Evolutionary conservation across 2,329 filamentous ascomycete genomes (phyloP), one percentile per base, ranked within the genome.

Genomic region (Xylogone sp.): DNA sequence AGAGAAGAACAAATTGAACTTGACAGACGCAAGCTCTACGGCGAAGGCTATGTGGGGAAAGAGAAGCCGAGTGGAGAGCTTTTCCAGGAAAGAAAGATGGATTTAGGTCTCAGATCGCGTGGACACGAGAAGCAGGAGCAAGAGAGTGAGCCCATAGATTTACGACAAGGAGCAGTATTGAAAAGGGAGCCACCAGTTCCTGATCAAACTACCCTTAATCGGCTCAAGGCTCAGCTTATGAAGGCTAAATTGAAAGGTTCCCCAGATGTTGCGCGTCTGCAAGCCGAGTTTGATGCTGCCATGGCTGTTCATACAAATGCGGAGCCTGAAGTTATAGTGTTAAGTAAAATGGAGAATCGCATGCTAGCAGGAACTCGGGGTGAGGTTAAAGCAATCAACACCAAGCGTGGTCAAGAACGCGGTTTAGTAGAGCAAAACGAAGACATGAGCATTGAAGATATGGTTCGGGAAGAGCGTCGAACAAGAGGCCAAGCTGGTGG

Each of bases 401-500:
- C 83, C 53, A 94, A 88, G 64, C 83, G 92, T 45, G 93, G 92
- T 2, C 80, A 83, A 5, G 92, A 96, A 68, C 84, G 92, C 49
- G 94, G 93, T 1, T 78, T 84, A 7, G 88, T 99, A 5, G 83
- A 89, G 60, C 90, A 94, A 58, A 97, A 97, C 65, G 88, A 95
- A 49, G 91, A 97, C 62, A 97, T 99, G 91, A 86, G 77, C 24
- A 88, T 99, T 54, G 91, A 96, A 49, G 94, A 99, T 68, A 99
- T 99, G 94, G 84, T 99, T 18, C 84, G 90, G 22, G 92, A 97
- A 69, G 94, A 99, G 70, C 84, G 90, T 31, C 86, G 93, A 50
- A 97, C 90, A 3, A 86, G 84, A 53, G 86, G 86, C 16, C 84
- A 90, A 63, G 75, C 76, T 3, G 90, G 88, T 42, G 90, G 90